These are phyloP conservation scores for Tolypocladium album DNA, from an alignment of 2,329 filamentous ascomycete species.

Conservation along the genomic window DNA sequence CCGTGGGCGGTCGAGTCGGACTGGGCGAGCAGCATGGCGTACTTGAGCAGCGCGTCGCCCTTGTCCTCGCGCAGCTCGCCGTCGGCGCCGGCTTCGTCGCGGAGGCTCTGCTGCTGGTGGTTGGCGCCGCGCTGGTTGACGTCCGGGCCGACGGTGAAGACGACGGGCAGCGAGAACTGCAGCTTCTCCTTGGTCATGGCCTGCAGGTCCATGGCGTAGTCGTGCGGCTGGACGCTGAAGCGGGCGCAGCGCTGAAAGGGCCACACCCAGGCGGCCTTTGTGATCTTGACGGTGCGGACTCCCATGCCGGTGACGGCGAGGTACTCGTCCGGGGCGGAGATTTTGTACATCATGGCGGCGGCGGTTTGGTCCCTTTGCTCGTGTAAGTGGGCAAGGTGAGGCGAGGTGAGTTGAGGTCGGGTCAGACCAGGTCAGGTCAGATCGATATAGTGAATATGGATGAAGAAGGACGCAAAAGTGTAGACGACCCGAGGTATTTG, in stretches of 20 bases:
- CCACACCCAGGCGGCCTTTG: conserved; percentile 64
- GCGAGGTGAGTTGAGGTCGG: neutral
- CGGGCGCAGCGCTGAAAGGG: conserved; percentile 58
- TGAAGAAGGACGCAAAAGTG: neutral
- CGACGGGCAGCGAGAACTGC: conserved; percentile 69
- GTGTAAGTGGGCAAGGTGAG: neutral
- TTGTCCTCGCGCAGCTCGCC: conserved; percentile 33
- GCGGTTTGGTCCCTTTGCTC: neutral
- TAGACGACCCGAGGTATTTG: neutral
- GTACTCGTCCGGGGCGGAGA: conserved; percentile 71
- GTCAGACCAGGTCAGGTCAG: neutral
- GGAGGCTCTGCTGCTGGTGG: conserved; percentile 2
- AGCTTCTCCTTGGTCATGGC: conserved; percentile 88
- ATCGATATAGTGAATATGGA: neutral
- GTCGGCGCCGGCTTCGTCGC: conserved; percentile 4
- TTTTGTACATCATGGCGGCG: conserved; percentile 47
- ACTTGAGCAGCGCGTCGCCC: conserved; percentile 63
- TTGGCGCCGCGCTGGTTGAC: conserved; percentile 49
- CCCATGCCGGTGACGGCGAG: conserved; percentile 77
- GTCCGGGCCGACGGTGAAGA: conserved; percentile 78
- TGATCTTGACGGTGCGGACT: conserved; percentile 63
- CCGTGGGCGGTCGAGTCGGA: conserved; percentile 31
- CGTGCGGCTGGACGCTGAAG: conserved; percentile 61
- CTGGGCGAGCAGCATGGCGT: conserved; percentile 68
- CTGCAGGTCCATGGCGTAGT: conserved; percentile 73